Conservation (phyloP, 2,329 filamentous ascomycete genomes). For the Biscogniauxia marginata region DNA sequence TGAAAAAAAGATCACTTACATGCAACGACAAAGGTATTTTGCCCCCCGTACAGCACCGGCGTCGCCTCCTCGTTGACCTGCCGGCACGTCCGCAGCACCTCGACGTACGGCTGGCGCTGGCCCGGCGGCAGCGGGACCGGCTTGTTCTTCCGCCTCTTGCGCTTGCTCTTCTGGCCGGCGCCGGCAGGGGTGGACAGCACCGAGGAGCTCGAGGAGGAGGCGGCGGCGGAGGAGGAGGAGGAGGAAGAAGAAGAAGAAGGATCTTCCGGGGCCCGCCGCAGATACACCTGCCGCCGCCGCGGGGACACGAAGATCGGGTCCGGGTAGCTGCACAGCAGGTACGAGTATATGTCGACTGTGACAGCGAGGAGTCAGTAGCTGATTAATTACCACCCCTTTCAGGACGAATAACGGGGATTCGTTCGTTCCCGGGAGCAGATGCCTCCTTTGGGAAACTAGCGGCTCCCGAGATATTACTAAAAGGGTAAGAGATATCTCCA, state of each 20-base stretch:
- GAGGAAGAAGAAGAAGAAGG: no score
- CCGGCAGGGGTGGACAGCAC: no score
- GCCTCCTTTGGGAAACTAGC: no score
- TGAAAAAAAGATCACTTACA: constrained; percentile 11
- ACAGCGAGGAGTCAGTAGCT: no score
- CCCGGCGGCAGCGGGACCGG: background rate
- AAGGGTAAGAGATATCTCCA: no score
- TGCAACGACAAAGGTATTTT: constrained; percentile 29
- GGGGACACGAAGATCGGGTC: constrained; percentile 7
- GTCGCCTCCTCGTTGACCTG: constrained; percentile 31
- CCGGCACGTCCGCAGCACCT: constrained; percentile 32
- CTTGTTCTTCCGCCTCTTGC: background rate
- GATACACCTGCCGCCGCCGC: constrained; percentile 1
- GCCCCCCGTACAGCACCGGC: constrained; percentile 27
- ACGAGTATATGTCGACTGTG: constrained; percentile 8
- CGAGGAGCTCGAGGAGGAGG: background rate
- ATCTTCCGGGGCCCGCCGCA: constrained; percentile 1
- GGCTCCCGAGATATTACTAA: no score
- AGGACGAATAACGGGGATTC: no score
- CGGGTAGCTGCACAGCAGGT: constrained; percentile 1
- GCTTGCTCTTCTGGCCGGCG: background rate
- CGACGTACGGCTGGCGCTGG: constrained; percentile 17
- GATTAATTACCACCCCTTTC: no score
- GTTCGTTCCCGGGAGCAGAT: no score
- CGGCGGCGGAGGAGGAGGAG: no score